Percentiles rank a stretch among this genome's conserved stretches.
phyloP scores from a whole-genome alignment of 768 basidiomycete genomes.

The Boletus pseudo-olivaceus region DNA sequence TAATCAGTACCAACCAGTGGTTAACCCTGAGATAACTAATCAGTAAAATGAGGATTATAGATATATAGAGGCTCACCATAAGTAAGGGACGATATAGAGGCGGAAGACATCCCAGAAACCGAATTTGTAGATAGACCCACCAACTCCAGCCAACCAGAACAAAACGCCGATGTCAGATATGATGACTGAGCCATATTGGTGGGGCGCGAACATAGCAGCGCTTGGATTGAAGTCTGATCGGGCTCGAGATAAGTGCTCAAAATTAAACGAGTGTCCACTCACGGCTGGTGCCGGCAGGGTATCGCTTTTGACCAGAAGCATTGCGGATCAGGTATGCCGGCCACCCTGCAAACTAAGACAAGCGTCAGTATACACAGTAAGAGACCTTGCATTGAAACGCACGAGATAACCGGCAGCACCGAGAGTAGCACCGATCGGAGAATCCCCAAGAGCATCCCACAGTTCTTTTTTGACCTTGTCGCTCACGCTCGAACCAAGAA shows the following conservation, averaged over 20 bases:
- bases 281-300: slow-evolving; percentile 81
- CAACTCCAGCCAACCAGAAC: slow-evolving; percentile 63
- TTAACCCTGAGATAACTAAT: slow-evolving; percentile 52
- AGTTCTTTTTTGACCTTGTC: slow-evolving; percentile 69
- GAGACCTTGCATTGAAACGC: slow-evolving; percentile 15
- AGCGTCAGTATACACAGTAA: background rate
- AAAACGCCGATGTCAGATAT: slow-evolving; percentile 80
- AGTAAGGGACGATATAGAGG: slow-evolving; percentile 83
- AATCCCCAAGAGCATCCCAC: slow-evolving; percentile 87
- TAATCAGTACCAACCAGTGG: slow-evolving; percentile 95
- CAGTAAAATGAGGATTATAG: background rate
- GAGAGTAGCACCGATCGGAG: slow-evolving; percentile 68
- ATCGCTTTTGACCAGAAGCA: slow-evolving; percentile 79
- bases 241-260: background rate
- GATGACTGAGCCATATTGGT: slow-evolving; percentile 74
- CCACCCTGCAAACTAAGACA: slow-evolving; percentile 72
- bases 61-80: slow-evolving; percentile 48
- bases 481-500: slow-evolving; percentile 59
- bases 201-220: slow-evolving; percentile 79
- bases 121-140: slow-evolving; percentile 50
- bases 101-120: slow-evolving; percentile 73
- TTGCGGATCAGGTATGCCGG: slow-evolving; percentile 79
- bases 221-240: slow-evolving; percentile 68
- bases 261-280: slow-evolving; percentile 27
- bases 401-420: slow-evolving; percentile 60